A percentile compares a stretch with the other conserved stretches of the same genome.
Conservation (phyloP, 805 yeast species). For the Priceomyces melissophilus region DNA sequence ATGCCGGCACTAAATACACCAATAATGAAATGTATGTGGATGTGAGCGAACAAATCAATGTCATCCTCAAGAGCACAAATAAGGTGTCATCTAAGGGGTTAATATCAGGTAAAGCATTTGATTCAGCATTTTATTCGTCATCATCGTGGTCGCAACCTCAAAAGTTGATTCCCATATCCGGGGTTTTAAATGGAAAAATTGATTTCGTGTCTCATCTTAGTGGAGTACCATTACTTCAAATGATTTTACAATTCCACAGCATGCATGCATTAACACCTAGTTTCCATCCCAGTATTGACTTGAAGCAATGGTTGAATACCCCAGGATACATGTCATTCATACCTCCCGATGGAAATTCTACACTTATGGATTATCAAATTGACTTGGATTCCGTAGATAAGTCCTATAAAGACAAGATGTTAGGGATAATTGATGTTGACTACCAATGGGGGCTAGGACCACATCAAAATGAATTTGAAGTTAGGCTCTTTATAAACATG, state of each 20-base stretch:
- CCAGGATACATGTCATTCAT: slow-evolving; percentile 59
- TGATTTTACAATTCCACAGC: slow-evolving; percentile 46
- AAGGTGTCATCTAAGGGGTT: slow-evolving; percentile 7
- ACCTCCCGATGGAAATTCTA: slow-evolving; percentile 84
- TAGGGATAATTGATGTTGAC: slow-evolving; percentile 58
- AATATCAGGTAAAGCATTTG: slow-evolving; percentile 25
- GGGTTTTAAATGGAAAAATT: slow-evolving; percentile 60
- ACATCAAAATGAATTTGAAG: slow-evolving; percentile 58
- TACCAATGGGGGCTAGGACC: slow-evolving; percentile 52
- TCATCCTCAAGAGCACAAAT: slow-evolving; percentile 42
- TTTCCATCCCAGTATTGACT: slow-evolving; percentile 68
- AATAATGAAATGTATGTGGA: slow-evolving; percentile 88
- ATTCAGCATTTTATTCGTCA: slow-evolving; percentile 26
- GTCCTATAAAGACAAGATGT: slow-evolving; percentile 17
- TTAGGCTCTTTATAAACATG: slow-evolving; percentile 44
- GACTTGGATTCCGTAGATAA: slow-evolving; percentile 37
- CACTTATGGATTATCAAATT: slow-evolving; percentile 59
- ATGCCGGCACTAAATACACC: slow-evolving; percentile 62
- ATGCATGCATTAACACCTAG: slow-evolving; percentile 54
- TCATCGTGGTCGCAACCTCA: slow-evolving; percentile 12
- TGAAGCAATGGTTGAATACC: slow-evolving; percentile 45
- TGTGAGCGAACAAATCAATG: slow-evolving; percentile 60
- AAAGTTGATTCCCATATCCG: slow-evolving; percentile 41
- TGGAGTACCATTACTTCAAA: slow-evolving; percentile 70
- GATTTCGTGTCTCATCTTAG: slow-evolving; percentile 66